Conservation (phyloP, 2,329 filamentous ascomycete genomes). For the Fusarium oligoseptatum region DNA sequence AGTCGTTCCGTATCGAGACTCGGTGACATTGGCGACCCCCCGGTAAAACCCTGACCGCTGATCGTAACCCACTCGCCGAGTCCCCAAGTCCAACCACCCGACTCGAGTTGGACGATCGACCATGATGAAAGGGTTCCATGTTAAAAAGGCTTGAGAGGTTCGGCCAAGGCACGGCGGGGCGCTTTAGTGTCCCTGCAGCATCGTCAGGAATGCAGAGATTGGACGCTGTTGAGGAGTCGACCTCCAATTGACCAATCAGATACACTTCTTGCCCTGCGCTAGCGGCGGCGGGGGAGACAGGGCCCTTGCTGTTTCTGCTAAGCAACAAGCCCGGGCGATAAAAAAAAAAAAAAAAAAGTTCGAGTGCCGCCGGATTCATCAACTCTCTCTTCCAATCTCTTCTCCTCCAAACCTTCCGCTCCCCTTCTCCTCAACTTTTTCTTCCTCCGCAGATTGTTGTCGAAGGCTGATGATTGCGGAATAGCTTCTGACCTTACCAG, state of each 20-base stretch:
- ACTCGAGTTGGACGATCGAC: conserved; percentile 32
- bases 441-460: conserved; percentile 39
- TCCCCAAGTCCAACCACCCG: conserved; percentile 33
- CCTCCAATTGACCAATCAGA: conserved; percentile 45
- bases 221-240: conserved; percentile 21
- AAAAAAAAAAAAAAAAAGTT: conserved; percentile 49
- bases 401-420: conserved; percentile 40
- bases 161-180: conserved; percentile 43
- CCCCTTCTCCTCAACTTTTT: conserved; percentile 30
- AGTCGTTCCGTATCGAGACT: conserved; percentile 14
- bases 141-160: conserved; percentile 43
- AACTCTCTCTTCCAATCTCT: conserved; percentile 35
- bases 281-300: conserved; percentile 34
- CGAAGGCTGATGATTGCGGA: conserved; percentile 55
- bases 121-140: conserved; percentile 41
- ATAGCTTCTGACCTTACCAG: conserved; percentile 54
- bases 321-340: conserved; percentile 21
- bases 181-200: conserved; percentile 45
- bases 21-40: conserved; percentile 7
- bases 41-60: conserved; percentile 43
- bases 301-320: conserved; percentile 3
- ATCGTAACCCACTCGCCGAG: conserved; percentile 37
- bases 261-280: background rate
- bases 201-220: conserved; percentile 35
- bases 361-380: conserved; percentile 41